Evolutionary conservation across 805 yeast genomes (phyloP).

Genomic region (Hermanozyma aechmeae): DNA sequence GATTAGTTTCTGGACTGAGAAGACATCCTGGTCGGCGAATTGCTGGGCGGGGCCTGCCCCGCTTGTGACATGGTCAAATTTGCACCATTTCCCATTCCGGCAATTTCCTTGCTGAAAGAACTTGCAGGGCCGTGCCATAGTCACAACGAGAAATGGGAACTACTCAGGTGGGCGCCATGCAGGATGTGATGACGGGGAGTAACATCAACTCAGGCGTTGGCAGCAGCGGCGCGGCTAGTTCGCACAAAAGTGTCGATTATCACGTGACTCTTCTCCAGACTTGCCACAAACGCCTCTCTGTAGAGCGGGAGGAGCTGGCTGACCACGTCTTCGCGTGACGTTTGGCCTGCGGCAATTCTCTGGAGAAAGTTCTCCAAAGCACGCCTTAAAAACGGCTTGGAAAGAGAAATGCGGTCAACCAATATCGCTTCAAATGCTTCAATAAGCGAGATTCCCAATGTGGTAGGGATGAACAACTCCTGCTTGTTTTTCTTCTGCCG

Average conservation of each 20-base stretch:
- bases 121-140: slow-evolving; percentile 8
- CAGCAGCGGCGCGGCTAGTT: slow-evolving; percentile 4
- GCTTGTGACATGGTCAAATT: slow-evolving; percentile 12
- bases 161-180: slow-evolving; percentile 31
- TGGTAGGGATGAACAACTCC: slow-evolving; percentile 61
- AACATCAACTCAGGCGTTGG: slow-evolving; percentile 1
- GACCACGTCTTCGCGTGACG: slow-evolving; percentile 44
- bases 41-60: no score
- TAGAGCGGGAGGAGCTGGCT: slow-evolving; percentile 47
- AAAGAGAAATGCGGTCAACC: slow-evolving; percentile 58
- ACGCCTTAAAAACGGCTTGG: slow-evolving; percentile 83
- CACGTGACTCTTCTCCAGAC: slow-evolving; percentile 10
- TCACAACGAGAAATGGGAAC: neutral
- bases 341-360: slow-evolving; percentile 58
- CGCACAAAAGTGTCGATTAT: slow-evolving; percentile 8
- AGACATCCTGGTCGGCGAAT: slow-evolving; percentile 4
- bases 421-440: slow-evolving; percentile 81
- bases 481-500: slow-evolving; percentile 30
- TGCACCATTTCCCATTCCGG: slow-evolving; percentile 18
- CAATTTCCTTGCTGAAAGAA: slow-evolving; percentile 18
- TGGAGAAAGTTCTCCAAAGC: slow-evolving; percentile 61
- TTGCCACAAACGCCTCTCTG: slow-evolving; percentile 42
- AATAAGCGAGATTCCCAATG: slow-evolving; percentile 76
- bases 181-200: slow-evolving; percentile 12
- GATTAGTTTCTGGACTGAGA: slow-evolving; percentile 9